phyloP scores from a whole-genome alignment of 768 basidiomycete species.

The Hypsizygus marmoreus region DNA sequence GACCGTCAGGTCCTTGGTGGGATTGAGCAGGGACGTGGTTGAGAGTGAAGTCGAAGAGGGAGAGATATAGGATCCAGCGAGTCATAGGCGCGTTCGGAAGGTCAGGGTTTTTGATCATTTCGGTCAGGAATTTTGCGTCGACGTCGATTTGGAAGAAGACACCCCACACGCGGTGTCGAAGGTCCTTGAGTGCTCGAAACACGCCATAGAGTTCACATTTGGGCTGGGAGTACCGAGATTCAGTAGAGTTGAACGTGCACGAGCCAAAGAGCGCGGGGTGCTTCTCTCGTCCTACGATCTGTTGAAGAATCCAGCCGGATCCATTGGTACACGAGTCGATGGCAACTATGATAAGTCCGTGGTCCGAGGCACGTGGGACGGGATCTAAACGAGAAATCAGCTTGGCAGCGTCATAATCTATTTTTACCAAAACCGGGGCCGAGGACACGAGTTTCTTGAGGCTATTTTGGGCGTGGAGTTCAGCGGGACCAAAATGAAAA shows the following conservation, averaged over 20 bases:
- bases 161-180: conserved; percentile 29
- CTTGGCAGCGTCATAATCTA: too few relatives aligned
- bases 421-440: too few relatives aligned
- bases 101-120: conserved; percentile 37
- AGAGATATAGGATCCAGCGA: conserved; percentile 37
- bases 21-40: conserved; percentile 31
- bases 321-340: conserved; percentile 31
- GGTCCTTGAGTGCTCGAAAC: conserved; percentile 28
- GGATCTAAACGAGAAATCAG: too few relatives aligned
- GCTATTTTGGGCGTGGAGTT: too few relatives aligned
- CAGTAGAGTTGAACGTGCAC: conserved; percentile 30
- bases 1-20: conserved; percentile 31
- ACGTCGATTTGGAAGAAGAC: conserved; percentile 31
- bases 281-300: conserved; percentile 20
- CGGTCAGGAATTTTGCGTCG: conserved; percentile 34
- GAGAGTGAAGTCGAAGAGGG: conserved; percentile 35
- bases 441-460: too few relatives aligned
- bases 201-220: conserved; percentile 38
- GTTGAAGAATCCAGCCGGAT: conserved; percentile 33
- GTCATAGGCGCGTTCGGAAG: conserved; percentile 35
- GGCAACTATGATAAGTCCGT: conserved; percentile 27
- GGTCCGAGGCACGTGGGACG: too few relatives aligned
- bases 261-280: conserved; percentile 28
- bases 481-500: too few relatives aligned
- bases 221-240: conserved; percentile 33